Base-by-base conservation (phyloP, 805 yeast genomes). In the Starmerella tilneyi region DNA sequence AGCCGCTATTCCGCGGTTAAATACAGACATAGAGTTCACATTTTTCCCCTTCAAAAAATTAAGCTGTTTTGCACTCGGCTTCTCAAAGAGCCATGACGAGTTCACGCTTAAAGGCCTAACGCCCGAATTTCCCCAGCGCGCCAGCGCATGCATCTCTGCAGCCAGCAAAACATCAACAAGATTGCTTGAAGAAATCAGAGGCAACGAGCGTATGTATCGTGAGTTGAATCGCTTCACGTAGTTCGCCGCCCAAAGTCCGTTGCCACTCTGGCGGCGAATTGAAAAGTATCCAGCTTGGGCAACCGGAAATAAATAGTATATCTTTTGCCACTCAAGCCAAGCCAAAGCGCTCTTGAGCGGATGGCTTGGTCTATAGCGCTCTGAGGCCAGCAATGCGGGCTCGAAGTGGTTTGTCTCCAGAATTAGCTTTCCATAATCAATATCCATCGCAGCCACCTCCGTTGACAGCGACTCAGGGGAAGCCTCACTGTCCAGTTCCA, bases 1-100 rank as follows among this genome's bases (percentile, higher is more conserved):
- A 6, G 36, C 30, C 20, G 53, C 54, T 5, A 36, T 17, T 3
- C 56, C 56, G 2, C 53, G 47, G 17, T 29, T 13, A 47, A n/a
- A 48, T 6, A 3, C 21, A 13, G 22, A 12, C 6, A 13, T 13
- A n/a, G 24, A 21, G 20, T 16, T 16, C 11, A 15, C 3, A 3
- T 12, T 13, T 4, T 3, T 19, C 3, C 4, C 16, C 6, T 15
- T 42, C 28, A 15, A 15, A 7, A 12, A 38, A n/a, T 36, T 21
- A 17, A 34, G n/a, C 19, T 43, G 45, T 30, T 43, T 35, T 5
- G 37, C n/a, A 8, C 41, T 43, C 3, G 36, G 30, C 20, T n/a
- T 4, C 11, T 21, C 29, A 9, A 15, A n/a, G 23, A 11, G 41
- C 45, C 45, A 43, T 16, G 20, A 19, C 16, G 45, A 16, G 26